These are phyloP conservation scores for Dryas integrifolia DNA, from an alignment of 331 rosid genomes.

Conservation along the genomic window DNA sequence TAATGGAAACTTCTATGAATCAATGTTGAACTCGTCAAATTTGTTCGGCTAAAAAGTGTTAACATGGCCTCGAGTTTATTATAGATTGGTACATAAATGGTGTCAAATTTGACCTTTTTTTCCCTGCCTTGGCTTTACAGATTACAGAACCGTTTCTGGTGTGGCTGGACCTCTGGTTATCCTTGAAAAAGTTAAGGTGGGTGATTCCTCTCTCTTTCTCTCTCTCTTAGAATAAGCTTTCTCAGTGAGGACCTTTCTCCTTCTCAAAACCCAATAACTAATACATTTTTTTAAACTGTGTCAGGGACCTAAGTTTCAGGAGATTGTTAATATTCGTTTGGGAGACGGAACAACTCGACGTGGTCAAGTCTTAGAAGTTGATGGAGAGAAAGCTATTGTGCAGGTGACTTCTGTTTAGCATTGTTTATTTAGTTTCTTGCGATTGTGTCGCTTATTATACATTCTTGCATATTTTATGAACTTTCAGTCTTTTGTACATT, in stretches of 20 bases:
- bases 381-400: conserved; percentile 97
- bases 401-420: conserved; percentile 50
- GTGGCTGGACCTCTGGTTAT: conserved; percentile 99
- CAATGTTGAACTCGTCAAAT: background rate
- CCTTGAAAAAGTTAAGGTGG: conserved; percentile 97
- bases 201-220: conserved; percentile 8
- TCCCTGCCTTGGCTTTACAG: conserved; percentile 45
- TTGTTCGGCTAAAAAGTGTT: background rate
- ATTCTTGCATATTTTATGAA: background rate
- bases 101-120: conserved; percentile 17
- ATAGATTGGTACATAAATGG: conserved; percentile 14
- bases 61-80: background rate
- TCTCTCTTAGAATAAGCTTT: conserved; percentile 2
- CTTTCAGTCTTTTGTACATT: background rate
- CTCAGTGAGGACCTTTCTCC: background rate
- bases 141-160: conserved; percentile 97
- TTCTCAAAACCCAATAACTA: conserved; percentile 14
- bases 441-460: background rate
- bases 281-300: conserved; percentile 29
- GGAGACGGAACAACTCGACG: conserved; percentile 93
- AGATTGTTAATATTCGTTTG: conserved; percentile 95
- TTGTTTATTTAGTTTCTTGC: background rate
- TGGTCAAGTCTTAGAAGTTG: conserved; percentile 98
- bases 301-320: conserved; percentile 98
- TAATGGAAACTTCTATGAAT: background rate